Evolutionary conservation across 2,329 filamentous ascomycete species (phyloP), one percentile per base, ranked within the genome.

Genomic region (Ceratocystis harringtonii): DNA sequence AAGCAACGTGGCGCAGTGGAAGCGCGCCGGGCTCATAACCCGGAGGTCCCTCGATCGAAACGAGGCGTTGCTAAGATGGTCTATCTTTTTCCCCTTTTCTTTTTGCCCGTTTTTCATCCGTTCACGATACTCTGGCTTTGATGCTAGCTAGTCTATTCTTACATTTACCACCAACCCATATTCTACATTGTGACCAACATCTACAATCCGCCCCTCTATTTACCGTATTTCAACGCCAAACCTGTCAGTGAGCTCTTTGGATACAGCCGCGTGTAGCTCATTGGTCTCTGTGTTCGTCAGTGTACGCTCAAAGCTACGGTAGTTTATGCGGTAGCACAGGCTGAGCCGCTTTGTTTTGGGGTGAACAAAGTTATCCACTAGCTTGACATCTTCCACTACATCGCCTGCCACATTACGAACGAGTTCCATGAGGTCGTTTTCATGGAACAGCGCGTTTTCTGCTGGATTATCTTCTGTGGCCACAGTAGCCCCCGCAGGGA

Each of bases 371-470:
- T 90, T 83, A 75, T 97, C 94, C 63, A 90, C 84, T 32, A 95
- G 79, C 68, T 79, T 80, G 62, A 97, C 92, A 74, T 96, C 90
- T 76, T 99, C 94, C 44, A 94, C 90, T 25, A 85, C 76, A 73
- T 95, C 89, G 62, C 91, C 92, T 8, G 85, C 89, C 60, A 92
- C 80, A 70, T 86, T 86, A 69, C 94, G 85, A 19, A 96, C 89
- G 66, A 96, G 82, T 76, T 97, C 94, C 92, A 97, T 97, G 63
- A 97, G 80, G 75, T 99, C 94, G 76, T 97, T 97, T 74, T 95
- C 92, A 74, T 97, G 92, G 73, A 96, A 90, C 3, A 69, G 71
- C 64, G 76, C 79, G 32, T 80, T 80, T 12, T 77, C 80, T 2
- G 76, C 80, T 25, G 78, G 75, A 1, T 78, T 77, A 44, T 67